phyloP scores from a whole-genome alignment of 768 basidiomycete genomes.

The Ramaria rubella region DNA sequence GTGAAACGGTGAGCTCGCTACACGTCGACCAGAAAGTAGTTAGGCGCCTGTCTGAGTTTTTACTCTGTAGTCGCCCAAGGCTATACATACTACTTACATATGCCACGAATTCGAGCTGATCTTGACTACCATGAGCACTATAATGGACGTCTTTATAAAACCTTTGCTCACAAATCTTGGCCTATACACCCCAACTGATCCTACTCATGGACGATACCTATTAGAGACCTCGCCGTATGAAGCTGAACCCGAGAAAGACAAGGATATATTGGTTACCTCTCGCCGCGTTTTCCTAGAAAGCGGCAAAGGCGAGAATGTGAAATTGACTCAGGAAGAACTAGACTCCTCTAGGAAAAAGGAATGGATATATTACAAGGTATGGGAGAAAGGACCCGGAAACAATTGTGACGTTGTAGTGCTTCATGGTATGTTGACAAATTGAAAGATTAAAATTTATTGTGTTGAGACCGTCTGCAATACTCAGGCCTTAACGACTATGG shows the following conservation, averaged over 20 bases:
- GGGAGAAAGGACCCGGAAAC: conserved; percentile 25
- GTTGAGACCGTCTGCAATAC: background rate
- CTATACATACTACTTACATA: too few relatives aligned
- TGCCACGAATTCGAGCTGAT: background rate
- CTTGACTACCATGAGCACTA: background rate
- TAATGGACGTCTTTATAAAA: conserved; percentile 18
- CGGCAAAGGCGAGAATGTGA: conserved; percentile 24
- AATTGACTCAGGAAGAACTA: conserved; percentile 24
- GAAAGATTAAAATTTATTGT: background rate
- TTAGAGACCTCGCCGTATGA: conserved; percentile 24
- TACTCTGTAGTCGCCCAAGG: too few relatives aligned
- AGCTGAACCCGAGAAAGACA: conserved; percentile 19
- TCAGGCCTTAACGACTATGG: conserved; percentile 7
- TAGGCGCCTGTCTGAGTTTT: conserved; percentile 1
- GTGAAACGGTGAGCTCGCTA: background rate
- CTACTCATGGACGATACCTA: conserved; percentile 30
- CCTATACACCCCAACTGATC: conserved; percentile 25
- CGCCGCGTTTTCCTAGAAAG: conserved; percentile 26
- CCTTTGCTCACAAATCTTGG: conserved; percentile 22
- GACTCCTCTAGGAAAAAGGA: conserved; percentile 19
- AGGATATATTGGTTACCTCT: conserved; percentile 18
- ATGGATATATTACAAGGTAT: conserved; percentile 31
- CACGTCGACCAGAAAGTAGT: background rate
- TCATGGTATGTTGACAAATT: conserved; percentile 23
- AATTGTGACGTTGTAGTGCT: conserved; percentile 27